Evolutionary conservation across 2,329 filamentous ascomycete species (phyloP).

Genomic region (Leptographium procerum): DNA sequence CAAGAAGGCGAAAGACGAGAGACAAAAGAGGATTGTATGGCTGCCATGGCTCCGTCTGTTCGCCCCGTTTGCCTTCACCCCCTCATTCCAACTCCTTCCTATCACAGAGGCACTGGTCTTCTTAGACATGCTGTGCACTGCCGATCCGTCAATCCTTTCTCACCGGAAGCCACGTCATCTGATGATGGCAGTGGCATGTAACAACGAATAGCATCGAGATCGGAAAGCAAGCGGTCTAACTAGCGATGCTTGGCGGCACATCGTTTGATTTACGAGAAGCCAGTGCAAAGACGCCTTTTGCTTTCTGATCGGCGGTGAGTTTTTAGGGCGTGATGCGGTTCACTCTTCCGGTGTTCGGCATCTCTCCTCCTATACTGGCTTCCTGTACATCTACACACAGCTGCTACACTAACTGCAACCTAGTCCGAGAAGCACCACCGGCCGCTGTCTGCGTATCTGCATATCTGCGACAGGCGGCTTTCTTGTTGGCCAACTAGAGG

Average conservation of each 20-base stretch:
- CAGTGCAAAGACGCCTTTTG: too few species aligned
- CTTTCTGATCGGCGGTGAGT: too few species aligned
- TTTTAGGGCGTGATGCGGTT: too few species aligned
- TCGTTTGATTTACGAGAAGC: background rate
- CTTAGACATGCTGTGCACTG: background rate
- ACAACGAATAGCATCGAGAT: background rate
- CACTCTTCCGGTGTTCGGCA: background rate
- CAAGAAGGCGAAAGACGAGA: too few species aligned
- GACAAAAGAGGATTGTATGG: background rate
- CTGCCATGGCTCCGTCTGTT: background rate
- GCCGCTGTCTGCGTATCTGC: background rate
- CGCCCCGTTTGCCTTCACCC: background rate
- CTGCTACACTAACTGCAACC: background rate
- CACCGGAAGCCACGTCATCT: conserved; percentile 1
- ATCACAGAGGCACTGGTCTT: background rate
- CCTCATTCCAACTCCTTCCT: background rate
- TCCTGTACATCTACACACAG: background rate
- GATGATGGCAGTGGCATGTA: background rate
- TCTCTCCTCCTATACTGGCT: background rate
- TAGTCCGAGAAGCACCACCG: background rate
- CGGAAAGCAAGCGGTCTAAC: background rate
- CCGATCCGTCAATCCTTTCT: background rate
- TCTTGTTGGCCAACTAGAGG: too few species aligned
- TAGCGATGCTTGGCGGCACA: background rate
- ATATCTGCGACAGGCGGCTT: background rate